Conservation (phyloP, 176 grass and related monocot species). For the Alloteropsis semialata region DNA sequence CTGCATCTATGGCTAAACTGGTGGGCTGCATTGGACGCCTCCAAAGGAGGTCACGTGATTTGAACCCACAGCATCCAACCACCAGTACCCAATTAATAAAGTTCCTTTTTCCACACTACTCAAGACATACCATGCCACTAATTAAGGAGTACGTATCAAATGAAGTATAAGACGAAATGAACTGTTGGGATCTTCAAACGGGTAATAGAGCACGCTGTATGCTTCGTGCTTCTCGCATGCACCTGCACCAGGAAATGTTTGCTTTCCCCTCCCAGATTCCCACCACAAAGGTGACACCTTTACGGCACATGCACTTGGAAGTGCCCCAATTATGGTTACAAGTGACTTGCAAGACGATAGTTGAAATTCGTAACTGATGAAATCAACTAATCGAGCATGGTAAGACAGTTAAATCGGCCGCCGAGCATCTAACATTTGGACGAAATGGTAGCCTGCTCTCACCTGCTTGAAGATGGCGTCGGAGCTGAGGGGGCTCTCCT, state of each 20-base stretch:
- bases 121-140: not conserved
- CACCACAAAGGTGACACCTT: conserved; percentile 5
- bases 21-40: not conserved
- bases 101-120: not conserved
- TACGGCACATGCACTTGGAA: not conserved
- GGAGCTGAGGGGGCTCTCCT: conserved; percentile 82
- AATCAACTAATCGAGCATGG: not conserved
- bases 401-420: not conserved
- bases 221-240: not conserved
- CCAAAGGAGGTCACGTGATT: conserved; percentile 21
- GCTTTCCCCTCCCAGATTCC: not conserved
- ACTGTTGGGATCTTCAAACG: not conserved
- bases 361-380: not conserved
- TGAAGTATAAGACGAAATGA: not conserved
- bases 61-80: not conserved
- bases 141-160: not conserved
- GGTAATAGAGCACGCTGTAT: not conserved
- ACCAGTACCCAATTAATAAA: not conserved
- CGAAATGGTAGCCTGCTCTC: not conserved
- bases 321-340: not conserved
- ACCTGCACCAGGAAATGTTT: not conserved
- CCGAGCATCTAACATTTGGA: not conserved
- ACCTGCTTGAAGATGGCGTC: conserved; percentile 95
- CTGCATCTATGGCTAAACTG: not conserved
- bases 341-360: too few relatives aligned